Base-by-base conservation (phyloP, 2,329 filamentous ascomycete genomes). In the Neurospora sp. region DNA sequence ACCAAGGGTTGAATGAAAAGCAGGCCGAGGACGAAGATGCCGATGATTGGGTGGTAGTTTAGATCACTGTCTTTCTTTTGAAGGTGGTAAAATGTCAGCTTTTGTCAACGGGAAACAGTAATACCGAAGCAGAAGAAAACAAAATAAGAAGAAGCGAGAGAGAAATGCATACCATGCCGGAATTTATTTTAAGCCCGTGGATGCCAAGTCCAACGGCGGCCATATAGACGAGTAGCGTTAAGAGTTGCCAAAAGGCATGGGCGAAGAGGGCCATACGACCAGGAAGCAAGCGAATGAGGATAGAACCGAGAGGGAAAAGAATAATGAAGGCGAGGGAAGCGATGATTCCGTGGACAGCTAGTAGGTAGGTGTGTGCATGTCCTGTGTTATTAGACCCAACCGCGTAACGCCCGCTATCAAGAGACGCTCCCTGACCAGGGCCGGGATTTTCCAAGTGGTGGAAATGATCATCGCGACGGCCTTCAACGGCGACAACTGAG, bases 11-110 rank as follows among this genome's bases (percentile, higher is more conserved):
- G 82, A 65, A 82, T 69, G 72, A 81, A 70, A 5, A 85, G 75
- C 0, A 77, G 69, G 11, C 71, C 78, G 8, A 85, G 77, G 3
- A 82, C 74, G 4, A 83, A 76, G 67, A 84, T 75, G 38, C 83
- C 83, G 71, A 85, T 81, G 72, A 84, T 82, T 40, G 82, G 82
- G 72, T 85, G 83, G 65, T 78, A 79, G 28, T 28, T 28, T 28
- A 28, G 28, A 28, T 28, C 28, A 28, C 28, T 28, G 28, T 28
- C 3, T 28, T 28, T 28, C 28, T 28, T 28, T 28, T 4, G 4
- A 28, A 28, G 28, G 23, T 67, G 28, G 43, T 52, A 41, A 69
- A 40, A 17, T 11, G 57, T 73, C 37, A 52, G 67, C 62, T 33
- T 62, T 36, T 1, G 12, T 62, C 8, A 15, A 36, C 3, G 23